These are phyloP conservation scores for Hyphopichia burtonii DNA, from an alignment of 1,139 yeast species.

Conservation along the genomic window DNA sequence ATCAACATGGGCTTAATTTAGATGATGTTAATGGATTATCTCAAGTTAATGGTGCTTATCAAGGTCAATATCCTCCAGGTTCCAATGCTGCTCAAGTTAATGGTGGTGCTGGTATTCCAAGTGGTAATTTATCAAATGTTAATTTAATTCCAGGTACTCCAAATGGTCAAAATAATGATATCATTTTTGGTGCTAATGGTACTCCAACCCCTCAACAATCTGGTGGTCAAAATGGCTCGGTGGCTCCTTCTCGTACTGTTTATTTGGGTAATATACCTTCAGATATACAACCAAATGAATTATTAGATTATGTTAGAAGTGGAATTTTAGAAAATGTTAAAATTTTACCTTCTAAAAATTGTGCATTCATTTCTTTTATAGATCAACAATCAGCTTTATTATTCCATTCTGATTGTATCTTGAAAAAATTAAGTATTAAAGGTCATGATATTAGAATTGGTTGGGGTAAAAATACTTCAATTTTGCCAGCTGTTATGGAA, in stretches of 20 bases:
- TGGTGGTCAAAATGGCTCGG: slow-evolving; percentile 16
- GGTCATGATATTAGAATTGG: slow-evolving; percentile 63
- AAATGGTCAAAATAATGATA: slow-evolving; percentile 4
- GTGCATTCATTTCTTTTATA: slow-evolving; percentile 62
- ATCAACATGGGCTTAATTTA: slow-evolving; percentile 6
- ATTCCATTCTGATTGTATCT: slow-evolving; percentile 61
- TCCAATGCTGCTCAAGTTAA: slow-evolving; percentile 3
- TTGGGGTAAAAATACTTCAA: slow-evolving; percentile 67
- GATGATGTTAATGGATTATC: slow-evolving; percentile 6
- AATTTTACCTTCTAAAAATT: slow-evolving; percentile 54
- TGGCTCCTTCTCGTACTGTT: slow-evolving; percentile 81
- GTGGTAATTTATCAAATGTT: slow-evolving; percentile 1
- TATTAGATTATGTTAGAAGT: slow-evolving; percentile 85
- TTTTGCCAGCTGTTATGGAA: slow-evolving; percentile 65
- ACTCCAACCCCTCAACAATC: slow-evolving; percentile 6
- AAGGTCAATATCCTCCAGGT: slow-evolving; percentile 5
- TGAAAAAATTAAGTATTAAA: slow-evolving; percentile 54
- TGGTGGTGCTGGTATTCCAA: slow-evolving; percentile 1
- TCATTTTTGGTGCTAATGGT: slow-evolving; percentile 5
- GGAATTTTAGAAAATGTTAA: slow-evolving; percentile 82
- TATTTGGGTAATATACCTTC: slow-evolving; percentile 86
- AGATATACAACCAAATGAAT: slow-evolving; percentile 77
- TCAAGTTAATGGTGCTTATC: slow-evolving; percentile 5
- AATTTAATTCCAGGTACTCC: slow-evolving; percentile 3
- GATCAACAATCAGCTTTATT: slow-evolving; percentile 61